Percentiles rank a stretch among this genome's conserved stretches.
phyloP scores from a whole-genome alignment of 768 basidiomycete species.

The Auriscalpium orientale region DNA sequence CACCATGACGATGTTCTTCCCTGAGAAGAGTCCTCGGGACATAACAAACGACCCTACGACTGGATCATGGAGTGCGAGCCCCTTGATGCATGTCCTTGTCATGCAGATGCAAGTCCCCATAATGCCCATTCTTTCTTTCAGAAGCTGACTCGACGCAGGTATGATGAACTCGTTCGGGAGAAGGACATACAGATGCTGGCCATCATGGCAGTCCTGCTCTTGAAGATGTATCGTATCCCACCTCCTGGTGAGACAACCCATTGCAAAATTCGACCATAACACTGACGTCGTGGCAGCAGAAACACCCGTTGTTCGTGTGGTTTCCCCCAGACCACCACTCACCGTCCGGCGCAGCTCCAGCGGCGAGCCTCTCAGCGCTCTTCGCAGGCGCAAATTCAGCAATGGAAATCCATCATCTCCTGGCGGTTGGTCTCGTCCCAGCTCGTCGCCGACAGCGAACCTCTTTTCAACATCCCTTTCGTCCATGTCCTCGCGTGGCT shows the following conservation, averaged over 20 bases:
- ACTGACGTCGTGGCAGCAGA: neutral
- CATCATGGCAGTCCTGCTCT: conserved; percentile 62
- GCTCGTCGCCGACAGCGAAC: conserved; percentile 34
- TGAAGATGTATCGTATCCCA: conserved; percentile 34
- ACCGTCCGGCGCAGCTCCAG: conserved; percentile 20
- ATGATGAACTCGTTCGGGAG: conserved; percentile 32
- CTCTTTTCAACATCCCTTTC: conserved; percentile 35
- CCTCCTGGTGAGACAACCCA: conserved; percentile 12
- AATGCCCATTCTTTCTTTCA: neutral
- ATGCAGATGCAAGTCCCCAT: conserved; percentile 20
- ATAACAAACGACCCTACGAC: neutral
- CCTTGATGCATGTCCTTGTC: conserved; percentile 9
- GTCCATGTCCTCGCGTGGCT: conserved; percentile 62
- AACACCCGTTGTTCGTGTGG: neutral
- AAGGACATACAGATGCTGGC: conserved; percentile 80
- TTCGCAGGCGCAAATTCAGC: conserved; percentile 28
- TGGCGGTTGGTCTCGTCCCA: conserved; percentile 40
- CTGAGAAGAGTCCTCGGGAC: neutral
- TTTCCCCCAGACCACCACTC: conserved; percentile 1
- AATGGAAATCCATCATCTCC: conserved; percentile 38
- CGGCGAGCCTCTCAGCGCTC: conserved; percentile 52
- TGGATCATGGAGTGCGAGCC: conserved; percentile 6
- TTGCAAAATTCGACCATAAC: neutral
- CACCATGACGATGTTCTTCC: conserved; percentile 10
- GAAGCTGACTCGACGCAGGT: conserved; percentile 24